Evolutionary conservation across 1,284 basidiomycete genomes (phyloP), one percentile per base, ranked within the genome.

Genomic region (Moniliophthora roreri): DNA sequence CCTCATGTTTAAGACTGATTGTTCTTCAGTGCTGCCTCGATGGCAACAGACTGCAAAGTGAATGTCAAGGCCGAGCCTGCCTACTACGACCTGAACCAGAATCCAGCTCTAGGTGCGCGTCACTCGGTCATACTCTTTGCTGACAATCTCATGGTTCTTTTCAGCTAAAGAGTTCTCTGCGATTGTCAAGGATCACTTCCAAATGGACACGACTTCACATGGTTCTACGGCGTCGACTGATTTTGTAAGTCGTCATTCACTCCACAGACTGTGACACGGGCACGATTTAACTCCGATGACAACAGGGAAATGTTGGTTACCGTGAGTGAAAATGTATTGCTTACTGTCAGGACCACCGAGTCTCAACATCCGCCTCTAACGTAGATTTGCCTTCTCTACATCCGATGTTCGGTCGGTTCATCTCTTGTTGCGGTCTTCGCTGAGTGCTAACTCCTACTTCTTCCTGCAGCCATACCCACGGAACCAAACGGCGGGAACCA

Each of bases 11-110:
- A 40, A 15, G 28, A 55, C 16, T 61, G 39, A 34, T 46, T 40
- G 6, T 53, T 15, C 20, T 48, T 15, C 60, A 89, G 87, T 59
- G 90, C 86, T 13, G 91, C 85, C 2, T 82, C 81, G 5, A 70
- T 82, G 24, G 86, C 89, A 1, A 90, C 89, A 2, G 81, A 79
- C 2, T 92, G 90, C 66, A 75, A 69, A 46, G 72, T 84, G 50
- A 75, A 82, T 44, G 66, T 87, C 50, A 70, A 72, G 3, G 57
- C 65, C 16, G 69, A 66, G 26, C 56, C 56, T 11, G 60, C 77
- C 20, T 80, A 80, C 60, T 75, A 74, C 57, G 85, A 91, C 41
- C 65, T 91, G 37, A 74, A 76, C 44, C 85, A 89, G 65, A 89
- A 89, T 58, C 60, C 67, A 44, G 75, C 73, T 2, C 74, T 89